A percentile compares a stretch with the other conserved stretches of the same genome.
Conservation (phyloP, 2,329 filamentous ascomycete genomes). For the Alternaria panax region DNA sequence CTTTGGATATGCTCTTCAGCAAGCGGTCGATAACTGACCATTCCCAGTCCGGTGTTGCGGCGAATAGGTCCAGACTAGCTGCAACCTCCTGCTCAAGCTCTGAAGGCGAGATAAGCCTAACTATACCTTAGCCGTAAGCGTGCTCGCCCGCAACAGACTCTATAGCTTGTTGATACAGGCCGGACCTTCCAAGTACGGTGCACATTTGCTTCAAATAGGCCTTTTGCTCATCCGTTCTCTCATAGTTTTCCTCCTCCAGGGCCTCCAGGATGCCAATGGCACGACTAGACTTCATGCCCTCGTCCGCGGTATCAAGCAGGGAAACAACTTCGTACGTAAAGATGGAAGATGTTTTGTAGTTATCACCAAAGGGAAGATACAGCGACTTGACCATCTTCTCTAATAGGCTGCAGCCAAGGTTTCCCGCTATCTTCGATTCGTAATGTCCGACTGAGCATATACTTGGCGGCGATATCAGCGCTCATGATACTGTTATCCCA, state of each 20-base stretch:
- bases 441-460: neutral
- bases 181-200: neutral
- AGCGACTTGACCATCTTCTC: neutral
- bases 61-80: neutral
- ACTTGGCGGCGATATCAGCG: neutral
- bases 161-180: neutral
- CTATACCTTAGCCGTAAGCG: neutral
- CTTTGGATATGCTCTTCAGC: neutral
- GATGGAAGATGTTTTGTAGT: neutral
- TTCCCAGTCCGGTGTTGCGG: neutral
- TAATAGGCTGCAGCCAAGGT: neutral
- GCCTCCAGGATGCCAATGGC: neutral
- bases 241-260: neutral
- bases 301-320: neutral
- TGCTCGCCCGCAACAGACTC: neutral
- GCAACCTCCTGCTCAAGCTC: neutral
- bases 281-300: neutral
- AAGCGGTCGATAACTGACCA: neutral
- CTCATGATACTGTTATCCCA: neutral
- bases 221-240: neutral
- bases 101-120: neutral
- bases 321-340: neutral
- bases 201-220: neutral
- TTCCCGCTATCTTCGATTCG: neutral
- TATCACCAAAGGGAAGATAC: neutral